phyloP scores from a whole-genome alignment of 2,329 filamentous ascomycete genomes.

The Cordyceps militaris region DNA sequence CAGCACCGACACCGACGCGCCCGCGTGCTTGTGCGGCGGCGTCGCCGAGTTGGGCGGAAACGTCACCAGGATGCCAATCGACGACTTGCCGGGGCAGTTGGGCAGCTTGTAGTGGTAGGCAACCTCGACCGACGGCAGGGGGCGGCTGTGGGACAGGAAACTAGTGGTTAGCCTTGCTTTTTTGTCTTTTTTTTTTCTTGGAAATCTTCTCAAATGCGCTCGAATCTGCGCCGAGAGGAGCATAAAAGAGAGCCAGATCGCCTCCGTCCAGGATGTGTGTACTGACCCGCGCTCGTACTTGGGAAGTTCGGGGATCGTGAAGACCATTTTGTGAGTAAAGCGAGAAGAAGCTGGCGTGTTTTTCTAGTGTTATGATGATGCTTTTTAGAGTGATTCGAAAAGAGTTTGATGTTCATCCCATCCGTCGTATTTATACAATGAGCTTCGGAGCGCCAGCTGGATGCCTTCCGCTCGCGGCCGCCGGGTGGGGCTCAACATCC shows the following conservation, averaged over 20 bases:
- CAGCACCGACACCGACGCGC: conserved; percentile 16
- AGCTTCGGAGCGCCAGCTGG: neutral
- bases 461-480: neutral
- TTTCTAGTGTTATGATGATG: neutral
- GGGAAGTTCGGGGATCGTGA: conserved; percentile 10
- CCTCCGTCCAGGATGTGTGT: neutral
- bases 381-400: neutral
- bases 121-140: conserved; percentile 9
- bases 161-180: neutral
- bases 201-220: neutral
- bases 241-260: neutral
- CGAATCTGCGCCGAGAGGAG: neutral
- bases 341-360: neutral
- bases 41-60: conserved; percentile 18
- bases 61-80: conserved; percentile 18
- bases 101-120: conserved; percentile 18
- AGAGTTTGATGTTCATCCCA: neutral
- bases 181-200: too few species aligned
- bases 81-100: conserved; percentile 18
- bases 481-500: neutral
- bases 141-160: neutral
- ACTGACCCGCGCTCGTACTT: conserved; percentile 11
- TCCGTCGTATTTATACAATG: neutral
- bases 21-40: conserved; percentile 19
- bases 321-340: conserved; percentile 1